Evolutionary conservation across 306 rosid species (phyloP), one percentile per base, ranked within the genome.

Genomic region (Pterocarpus macrocarpus): DNA sequence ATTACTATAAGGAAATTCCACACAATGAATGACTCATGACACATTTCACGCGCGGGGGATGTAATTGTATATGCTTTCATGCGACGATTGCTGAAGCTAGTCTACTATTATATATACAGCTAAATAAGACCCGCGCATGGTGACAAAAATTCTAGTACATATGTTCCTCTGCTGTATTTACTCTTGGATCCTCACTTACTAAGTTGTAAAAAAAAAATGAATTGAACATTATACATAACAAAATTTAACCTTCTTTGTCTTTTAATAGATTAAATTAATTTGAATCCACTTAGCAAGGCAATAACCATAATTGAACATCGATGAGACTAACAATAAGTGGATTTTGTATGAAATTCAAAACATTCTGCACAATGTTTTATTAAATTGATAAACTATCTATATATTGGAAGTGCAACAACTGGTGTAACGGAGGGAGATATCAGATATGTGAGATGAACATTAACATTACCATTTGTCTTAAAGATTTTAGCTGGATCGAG

Each of bases 1-100:
- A 68, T 77, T 86, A 39, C 73, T 83, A 78, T 56, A 50, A 33
- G 10, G 33, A 72, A 62, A 5, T 49, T n/a, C 49, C 69, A 17
- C 57, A 43, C 56, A 43, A 52, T 2, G n/a, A 73, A 8, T 79
- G 77, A 69, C 14, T 15, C 14, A 9, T 44, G 71, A 41, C 16
- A 32, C 7, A 1, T 12, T 4, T 33, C 17, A 57, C 8, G 47
- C 10, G 47, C 10, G 53, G 53, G 53, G 15, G 53, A 47, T 47
- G 10, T 9, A 43, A 43, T 38, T 38, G 5, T 38, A 38, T 5
- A 38, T 43, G 47, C 47, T 8, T 43, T 11, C 12, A 49, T 49
- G 16, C 17, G 2, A 1, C 17, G 2, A 50, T 50, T 50, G 4
- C 57, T 50, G 16, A 50, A 50, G 17, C 57, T 50, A 50, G 5